Percentiles rank a stretch among this genome's conserved stretches.
Evolutionary conservation across 2,329 filamentous ascomycete species (phyloP).

Genomic region (Neopestalotiopsis sp.): DNA sequence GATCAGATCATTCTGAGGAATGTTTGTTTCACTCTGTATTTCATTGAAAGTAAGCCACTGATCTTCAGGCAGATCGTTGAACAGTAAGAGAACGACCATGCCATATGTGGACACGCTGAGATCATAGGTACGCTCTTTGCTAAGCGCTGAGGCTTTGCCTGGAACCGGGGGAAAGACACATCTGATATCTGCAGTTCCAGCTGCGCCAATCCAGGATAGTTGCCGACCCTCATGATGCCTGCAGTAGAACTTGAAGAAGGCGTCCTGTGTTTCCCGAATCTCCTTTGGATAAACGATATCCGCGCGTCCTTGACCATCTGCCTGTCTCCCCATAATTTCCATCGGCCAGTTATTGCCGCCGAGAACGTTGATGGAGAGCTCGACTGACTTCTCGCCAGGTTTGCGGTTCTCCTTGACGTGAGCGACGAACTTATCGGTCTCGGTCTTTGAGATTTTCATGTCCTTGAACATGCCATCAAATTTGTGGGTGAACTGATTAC

Average conservation of each 20-base stretch:
- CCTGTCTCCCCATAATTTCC: conserved; percentile 76
- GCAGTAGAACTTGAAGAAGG: conserved; percentile 88
- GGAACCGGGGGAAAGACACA: conserved; percentile 76
- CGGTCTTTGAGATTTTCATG: conserved; percentile 84
- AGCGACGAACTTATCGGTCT: conserved; percentile 77
- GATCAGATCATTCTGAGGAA: conserved; percentile 75
- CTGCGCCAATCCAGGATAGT: conserved; percentile 78
- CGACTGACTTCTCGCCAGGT: conserved; percentile 66
- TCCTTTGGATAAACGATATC: conserved; percentile 76
- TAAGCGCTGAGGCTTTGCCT: conserved; percentile 69
- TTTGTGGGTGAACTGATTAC: conserved; percentile 90
- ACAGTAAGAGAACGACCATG: conserved; percentile 88
- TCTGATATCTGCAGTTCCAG: conserved; percentile 84
- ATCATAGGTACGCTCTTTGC: conserved; percentile 79
- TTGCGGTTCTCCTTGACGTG: conserved; percentile 63
- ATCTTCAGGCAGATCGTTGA: conserved; percentile 74
- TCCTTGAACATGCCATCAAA: conserved; percentile 99
- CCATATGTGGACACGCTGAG: conserved; percentile 91
- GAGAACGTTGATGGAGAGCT: conserved; percentile 83
- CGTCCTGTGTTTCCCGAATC: conserved; percentile 77
- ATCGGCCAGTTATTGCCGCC: conserved; percentile 96
- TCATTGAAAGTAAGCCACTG: conserved; percentile 70
- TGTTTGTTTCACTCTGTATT: conserved; percentile 82
- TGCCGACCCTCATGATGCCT: conserved; percentile 86
- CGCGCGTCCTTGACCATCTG: conserved; percentile 49